A percentile compares a stretch with the other conserved stretches of the same genome.
These are phyloP conservation scores for Fraxinus floribunda DNA, from an alignment of 305 asterid species.

Conservation along the genomic window DNA sequence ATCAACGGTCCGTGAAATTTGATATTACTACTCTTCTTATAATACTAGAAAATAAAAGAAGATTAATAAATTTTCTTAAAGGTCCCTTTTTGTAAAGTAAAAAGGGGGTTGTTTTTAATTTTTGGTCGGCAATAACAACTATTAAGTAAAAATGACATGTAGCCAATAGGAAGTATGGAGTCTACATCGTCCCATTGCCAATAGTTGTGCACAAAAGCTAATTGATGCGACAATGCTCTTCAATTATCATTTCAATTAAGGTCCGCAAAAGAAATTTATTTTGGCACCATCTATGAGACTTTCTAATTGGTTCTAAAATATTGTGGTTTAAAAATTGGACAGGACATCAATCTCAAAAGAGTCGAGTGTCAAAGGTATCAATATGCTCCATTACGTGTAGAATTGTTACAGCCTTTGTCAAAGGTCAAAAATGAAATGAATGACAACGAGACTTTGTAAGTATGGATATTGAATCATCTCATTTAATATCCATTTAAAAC, in stretches of 20 bases:
- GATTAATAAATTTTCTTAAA: background rate
- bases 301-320: background rate
- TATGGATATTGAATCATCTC: background rate
- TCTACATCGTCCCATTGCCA: background rate
- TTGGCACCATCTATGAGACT: background rate
- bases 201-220: background rate
- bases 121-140: background rate
- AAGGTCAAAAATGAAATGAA: background rate
- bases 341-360: background rate
- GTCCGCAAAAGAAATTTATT: background rate
- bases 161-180: background rate
- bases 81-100: background rate
- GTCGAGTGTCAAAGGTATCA: background rate
- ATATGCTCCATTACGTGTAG: background rate
- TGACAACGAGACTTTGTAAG: background rate
- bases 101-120: background rate
- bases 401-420: background rate
- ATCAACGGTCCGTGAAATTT: background rate
- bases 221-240: constrained; percentile 1
- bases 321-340: background rate
- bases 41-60: background rate
- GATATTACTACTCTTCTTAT: background rate
- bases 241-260: background rate
- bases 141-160: background rate
- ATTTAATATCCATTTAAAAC: too few relatives aligned